Conservation (phyloP, 257 asterid species). For the Phtheirospermum japonicum region DNA sequence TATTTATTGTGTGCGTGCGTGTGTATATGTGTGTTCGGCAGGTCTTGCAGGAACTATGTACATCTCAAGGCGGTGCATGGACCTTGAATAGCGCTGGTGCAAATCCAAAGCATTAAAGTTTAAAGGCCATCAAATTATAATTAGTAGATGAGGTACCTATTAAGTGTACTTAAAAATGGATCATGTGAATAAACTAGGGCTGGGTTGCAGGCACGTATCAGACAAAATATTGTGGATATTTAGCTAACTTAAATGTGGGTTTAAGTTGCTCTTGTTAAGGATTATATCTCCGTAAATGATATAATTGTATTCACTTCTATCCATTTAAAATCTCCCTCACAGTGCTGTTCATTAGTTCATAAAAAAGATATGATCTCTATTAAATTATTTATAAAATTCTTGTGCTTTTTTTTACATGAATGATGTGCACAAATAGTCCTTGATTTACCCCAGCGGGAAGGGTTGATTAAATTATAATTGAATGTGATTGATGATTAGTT, state of each 20-base stretch:
- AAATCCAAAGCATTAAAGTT: constrained; percentile 32
- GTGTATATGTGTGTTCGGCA: constrained; percentile 41
- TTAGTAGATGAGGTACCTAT: constrained; percentile 17
- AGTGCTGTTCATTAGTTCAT: too few species aligned
- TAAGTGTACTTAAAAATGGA: constrained; percentile 3
- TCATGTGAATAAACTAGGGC: neutral
- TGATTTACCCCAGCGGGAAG: too few species aligned
- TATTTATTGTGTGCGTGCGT: neutral
- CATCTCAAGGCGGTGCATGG: constrained; percentile 62
- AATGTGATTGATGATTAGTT: too few species aligned
- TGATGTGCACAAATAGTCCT: too few species aligned
- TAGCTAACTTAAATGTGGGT: constrained; percentile 4
- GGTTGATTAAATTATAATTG: too few species aligned
- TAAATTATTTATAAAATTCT: too few species aligned
- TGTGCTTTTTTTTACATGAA: too few species aligned
- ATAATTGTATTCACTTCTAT: neutral
- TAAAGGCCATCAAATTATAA: constrained; percentile 1
- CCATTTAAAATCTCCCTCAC: neutral
- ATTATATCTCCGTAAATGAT: neutral
- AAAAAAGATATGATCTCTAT: too few species aligned
- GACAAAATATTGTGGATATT: neutral
- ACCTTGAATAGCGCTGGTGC: constrained; percentile 55
- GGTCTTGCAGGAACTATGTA: constrained; percentile 69
- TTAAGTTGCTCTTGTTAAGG: constrained; percentile 2
- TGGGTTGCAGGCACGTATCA: neutral